A percentile compares a stretch with the other conserved stretches of the same genome.
phyloP scores from a whole-genome alignment of 192 early-diverging fungal species.

The Coemansia biformis region DNA sequence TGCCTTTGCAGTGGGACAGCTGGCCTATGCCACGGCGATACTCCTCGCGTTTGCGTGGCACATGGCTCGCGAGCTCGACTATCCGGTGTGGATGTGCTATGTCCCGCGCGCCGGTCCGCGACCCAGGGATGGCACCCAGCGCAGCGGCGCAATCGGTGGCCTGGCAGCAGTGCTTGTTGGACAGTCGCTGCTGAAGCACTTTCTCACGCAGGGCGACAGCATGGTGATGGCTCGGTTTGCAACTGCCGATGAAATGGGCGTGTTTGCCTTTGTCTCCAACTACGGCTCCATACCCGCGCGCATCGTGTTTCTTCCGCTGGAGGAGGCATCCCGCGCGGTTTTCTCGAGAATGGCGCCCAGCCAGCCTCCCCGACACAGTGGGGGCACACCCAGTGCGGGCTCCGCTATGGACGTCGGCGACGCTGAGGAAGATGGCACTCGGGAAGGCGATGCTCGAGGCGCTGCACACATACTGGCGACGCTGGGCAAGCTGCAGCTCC shows the following conservation, averaged over 20 bases:
- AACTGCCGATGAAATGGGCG: slow-evolving; percentile 58
- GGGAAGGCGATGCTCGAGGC: slow-evolving; percentile 9
- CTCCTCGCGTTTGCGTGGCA: slow-evolving; percentile 55
- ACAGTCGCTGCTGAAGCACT: slow-evolving; percentile 88
- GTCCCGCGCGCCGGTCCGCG: slow-evolving; percentile 3
- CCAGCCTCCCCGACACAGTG: not conserved
- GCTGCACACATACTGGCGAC: slow-evolving; percentile 13
- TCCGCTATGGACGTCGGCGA: too few species aligned
- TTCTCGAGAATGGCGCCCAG: slow-evolving; percentile 62
- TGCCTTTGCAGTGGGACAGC: slow-evolving; percentile 76
- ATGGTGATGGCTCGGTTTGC: slow-evolving; percentile 72
- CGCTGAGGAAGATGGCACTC: too few species aligned
- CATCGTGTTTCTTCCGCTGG: slow-evolving; percentile 88
- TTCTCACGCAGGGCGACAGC: slow-evolving; percentile 95
- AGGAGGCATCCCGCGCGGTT: slow-evolving; percentile 80
- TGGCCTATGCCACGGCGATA: slow-evolving; percentile 64
- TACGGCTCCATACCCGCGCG: slow-evolving; percentile 88
- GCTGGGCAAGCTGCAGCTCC: slow-evolving; percentile 35
- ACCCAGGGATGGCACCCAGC: slow-evolving; percentile 38
- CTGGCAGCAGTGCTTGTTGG: slow-evolving; percentile 71
- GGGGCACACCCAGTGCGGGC: too few species aligned
- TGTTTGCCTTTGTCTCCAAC: slow-evolving; percentile 80
- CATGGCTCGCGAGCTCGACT: slow-evolving; percentile 43
- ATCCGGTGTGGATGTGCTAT: slow-evolving; percentile 36
- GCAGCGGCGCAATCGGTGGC: slow-evolving; percentile 58